Evolutionary conservation across 2,329 filamentous ascomycete species (phyloP).

Genomic region (Aureobasidium namibiae): DNA sequence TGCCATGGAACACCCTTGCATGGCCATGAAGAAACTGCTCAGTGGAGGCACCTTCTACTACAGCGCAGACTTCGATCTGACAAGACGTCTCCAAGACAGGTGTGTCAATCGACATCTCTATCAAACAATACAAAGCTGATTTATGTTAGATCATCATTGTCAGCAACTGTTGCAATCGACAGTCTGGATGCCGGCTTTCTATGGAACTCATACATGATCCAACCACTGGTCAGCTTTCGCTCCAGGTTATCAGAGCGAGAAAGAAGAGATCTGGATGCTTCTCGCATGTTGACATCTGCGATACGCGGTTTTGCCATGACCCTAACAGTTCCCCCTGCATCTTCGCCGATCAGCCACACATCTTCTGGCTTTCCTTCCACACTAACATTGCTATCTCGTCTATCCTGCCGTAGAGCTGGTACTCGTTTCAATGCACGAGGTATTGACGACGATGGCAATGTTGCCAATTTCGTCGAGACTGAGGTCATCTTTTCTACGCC

Average conservation of each 20-base stretch:
- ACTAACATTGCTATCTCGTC: constrained; percentile 80
- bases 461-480: constrained; percentile 97
- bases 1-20: constrained; percentile 75
- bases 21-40: constrained; percentile 83
- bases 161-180: constrained; percentile 75
- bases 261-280: constrained; percentile 71
- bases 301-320: constrained; percentile 89
- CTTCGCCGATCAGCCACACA: constrained; percentile 59
- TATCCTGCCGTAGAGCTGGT: constrained; percentile 84
- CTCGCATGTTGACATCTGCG: constrained; percentile 81
- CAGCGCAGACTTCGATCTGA: constrained; percentile 95
- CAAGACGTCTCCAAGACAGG: constrained; percentile 85
- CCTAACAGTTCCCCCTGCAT: constrained; percentile 70
- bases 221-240: constrained; percentile 81
- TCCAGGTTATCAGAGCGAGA: constrained; percentile 69
- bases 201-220: constrained; percentile 99
- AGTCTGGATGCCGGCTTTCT: constrained; percentile 87
- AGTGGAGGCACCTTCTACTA: constrained; percentile 96
- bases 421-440: constrained; percentile 96
- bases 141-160: constrained; percentile 19
- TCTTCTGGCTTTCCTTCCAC: constrained; percentile 69
- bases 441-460: constrained; percentile 94
- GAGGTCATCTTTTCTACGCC: constrained; percentile 89
- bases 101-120: constrained; percentile 26
- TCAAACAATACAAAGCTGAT: not conserved